Conservation (phyloP, 176 grass and related monocot genomes). For the Puccinellia tenuiflora region DNA sequence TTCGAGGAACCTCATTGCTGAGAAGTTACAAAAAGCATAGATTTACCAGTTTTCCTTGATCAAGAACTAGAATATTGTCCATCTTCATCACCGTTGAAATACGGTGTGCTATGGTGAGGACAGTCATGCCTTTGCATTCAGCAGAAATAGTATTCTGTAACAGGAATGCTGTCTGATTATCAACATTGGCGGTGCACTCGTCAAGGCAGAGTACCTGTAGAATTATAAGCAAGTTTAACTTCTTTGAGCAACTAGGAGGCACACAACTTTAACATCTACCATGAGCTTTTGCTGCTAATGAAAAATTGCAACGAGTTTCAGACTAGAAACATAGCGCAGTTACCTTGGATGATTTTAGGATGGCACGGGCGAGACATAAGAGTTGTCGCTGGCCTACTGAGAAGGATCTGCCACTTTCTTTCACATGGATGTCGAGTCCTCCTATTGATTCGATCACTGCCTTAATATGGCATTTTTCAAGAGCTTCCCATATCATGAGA, state of each 20-base stretch:
- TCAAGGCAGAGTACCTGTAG: constrained; percentile 79
- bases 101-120: constrained; percentile 86
- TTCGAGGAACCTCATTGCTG: background rate
- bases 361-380: constrained; percentile 75
- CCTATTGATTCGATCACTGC: constrained; percentile 59
- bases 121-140: constrained; percentile 72
- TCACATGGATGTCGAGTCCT: constrained; percentile 75
- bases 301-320: background rate
- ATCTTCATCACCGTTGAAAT: constrained; percentile 91
- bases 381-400: constrained; percentile 92
- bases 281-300: background rate
- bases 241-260: background rate
- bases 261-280: background rate
- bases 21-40: background rate
- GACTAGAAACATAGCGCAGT: background rate
- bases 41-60: constrained; percentile 71
- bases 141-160: constrained; percentile 75
- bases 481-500: constrained; percentile 78
- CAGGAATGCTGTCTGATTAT: constrained; percentile 62
- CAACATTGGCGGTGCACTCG: constrained; percentile 88
- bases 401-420: constrained; percentile 68
- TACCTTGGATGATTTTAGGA: constrained; percentile 88
- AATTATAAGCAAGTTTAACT: background rate
- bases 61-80: constrained; percentile 77
- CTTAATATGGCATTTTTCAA: constrained; percentile 97